Evolutionary conservation across 257 asterid genomes (phyloP), one percentile per base, ranked within the genome.

Genomic region (Misopates orontium): DNA sequence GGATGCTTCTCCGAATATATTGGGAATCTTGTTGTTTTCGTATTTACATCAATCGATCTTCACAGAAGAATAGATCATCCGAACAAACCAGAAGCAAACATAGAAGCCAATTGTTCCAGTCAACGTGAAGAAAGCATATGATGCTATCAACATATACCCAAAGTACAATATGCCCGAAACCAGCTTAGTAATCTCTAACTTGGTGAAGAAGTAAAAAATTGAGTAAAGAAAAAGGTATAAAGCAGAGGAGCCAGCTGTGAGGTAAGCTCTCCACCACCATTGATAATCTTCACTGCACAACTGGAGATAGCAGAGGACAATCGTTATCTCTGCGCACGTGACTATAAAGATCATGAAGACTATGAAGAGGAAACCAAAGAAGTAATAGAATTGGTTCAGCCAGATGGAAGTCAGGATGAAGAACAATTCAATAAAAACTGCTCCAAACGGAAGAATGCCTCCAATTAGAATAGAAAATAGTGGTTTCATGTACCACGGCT

Each of bases 261-360:
- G 71, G 70, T 90, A 90, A 62, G 97, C 97, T 77, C 97, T 87
- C 97, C 97, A 90, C 97, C 97, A 90, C 97, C 97, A 90, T 21
- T 87, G 68, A 61, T 90, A 85, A 79, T 90, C 97, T 75, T 90
- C 97, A 40, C 95, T 87, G 85, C 97, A 90, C 69, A 87, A 66
- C 85, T 90, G 97, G 85, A 90, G 85, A 82, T 90, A 90, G 91
- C 97, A 90, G 70, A 90, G 89, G 50, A 90, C 97, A 17, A 90
- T 78, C 0, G 97, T 75, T 22, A 90, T 90, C 80, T 90, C 95
- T 13, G 95, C 97, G 36, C 89, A 87, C 2, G 97, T 87, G 76
- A 90, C 74, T 41, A 90, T 70, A 76, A 90, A 75, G 77, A 90
- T 90, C 74, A 87, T 81, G 5, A 87, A 90, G 19, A 90, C 97